Evolutionary conservation across 2,329 filamentous ascomycete genomes (phyloP).

Genomic region (Verticillium albo-atrum): DNA sequence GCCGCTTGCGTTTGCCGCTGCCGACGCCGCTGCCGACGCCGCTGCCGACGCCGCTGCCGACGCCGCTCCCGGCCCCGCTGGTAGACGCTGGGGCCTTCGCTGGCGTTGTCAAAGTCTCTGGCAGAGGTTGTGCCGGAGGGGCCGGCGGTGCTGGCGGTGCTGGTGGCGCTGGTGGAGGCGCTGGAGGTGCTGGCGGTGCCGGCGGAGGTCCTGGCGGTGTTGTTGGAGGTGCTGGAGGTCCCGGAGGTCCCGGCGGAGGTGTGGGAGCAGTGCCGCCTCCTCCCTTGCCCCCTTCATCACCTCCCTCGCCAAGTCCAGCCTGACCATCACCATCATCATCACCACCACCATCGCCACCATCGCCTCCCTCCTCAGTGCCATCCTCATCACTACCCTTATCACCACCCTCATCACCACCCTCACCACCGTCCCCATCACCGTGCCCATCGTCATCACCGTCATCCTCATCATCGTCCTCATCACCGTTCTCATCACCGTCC

Average conservation of each 20-base stretch:
- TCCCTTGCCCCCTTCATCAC: not conserved
- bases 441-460: not conserved
- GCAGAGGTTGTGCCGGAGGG: no score
- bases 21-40: not conserved
- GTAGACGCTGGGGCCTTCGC: not conserved
- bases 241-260: no score
- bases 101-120: no score
- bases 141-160: no score
- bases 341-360: not conserved
- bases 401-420: not conserved
- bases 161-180: no score
- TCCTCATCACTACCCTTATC: not conserved
- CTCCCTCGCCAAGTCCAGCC: no score
- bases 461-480: not conserved
- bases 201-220: no score
- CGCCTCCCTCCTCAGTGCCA: not conserved
- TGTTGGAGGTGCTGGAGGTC: no score
- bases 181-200: no score
- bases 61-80: not conserved
- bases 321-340: not conserved
- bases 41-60: no score
- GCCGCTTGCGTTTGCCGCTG: not conserved
- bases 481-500: not conserved
- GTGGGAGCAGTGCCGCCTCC: no score
- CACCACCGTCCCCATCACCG: not conserved